Evolutionary conservation across 1,139 yeast species (phyloP), one percentile per base, ranked within the genome.

Genomic region (Zygosaccharomyces pseudobailii): DNA sequence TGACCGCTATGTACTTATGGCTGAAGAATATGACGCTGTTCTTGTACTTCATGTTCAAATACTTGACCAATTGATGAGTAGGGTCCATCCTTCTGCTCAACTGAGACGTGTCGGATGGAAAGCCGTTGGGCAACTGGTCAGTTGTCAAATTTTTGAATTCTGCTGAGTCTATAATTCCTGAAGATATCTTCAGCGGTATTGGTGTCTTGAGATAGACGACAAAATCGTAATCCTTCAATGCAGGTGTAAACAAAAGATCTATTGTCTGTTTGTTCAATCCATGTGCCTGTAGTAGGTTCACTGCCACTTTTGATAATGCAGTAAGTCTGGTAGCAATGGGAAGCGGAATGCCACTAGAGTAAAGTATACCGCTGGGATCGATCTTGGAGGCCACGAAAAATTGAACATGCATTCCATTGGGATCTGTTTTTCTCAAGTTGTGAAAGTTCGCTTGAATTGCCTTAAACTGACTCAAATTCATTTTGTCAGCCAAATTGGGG

Each of bases 321-420:
- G 97, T 90, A 54, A 90, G 71, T 70, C 98, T 80, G 21, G 90
- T 78, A 2, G 96, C 90, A 48, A 89, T 82, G 8, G 95, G 90
- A 46, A 88, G 72, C 13, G 84, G 80, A 36, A 83, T 69, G 45
- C 77, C 77, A 53, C 79, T 78, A 3, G 96, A 80, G 92, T 96
- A 92, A 50, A 86, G 65, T 32, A 82, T 80, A 43, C 97, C 97
- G 10, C 92, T 79, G 9, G 82, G 80, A 61, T 92, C 97, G 52
- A 82, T 84, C 60, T 80, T 82, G 1, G 95, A 78, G 0, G 85
- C 96, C 54, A 92, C 79, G 58, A 88, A 89, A 61, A 84, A 79
- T 55, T 92, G 96, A 6, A 87, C 78, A 54, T 79, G 84, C 46
- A 85, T 68, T 22, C 94, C 87, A 27, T 83, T 78, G 20, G 97